These are phyloP conservation scores for Pythium guiyangense DNA, from an alignment of 352 stramenopile species.

Conservation along the genomic window DNA sequence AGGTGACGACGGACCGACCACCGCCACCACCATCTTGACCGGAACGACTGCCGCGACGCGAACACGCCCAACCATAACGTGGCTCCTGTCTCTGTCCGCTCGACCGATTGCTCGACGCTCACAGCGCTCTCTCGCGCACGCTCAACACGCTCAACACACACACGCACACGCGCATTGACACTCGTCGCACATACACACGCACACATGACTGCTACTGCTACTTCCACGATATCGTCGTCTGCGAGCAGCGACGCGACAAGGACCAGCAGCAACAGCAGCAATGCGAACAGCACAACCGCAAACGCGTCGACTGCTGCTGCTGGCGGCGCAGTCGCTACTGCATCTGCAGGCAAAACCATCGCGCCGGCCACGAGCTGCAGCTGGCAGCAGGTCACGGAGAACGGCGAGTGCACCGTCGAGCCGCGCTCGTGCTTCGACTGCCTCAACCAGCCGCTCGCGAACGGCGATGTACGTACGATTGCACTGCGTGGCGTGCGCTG, in stretches of 20 bases:
- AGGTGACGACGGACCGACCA: too few relatives aligned
- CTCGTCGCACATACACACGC: too few relatives aligned
- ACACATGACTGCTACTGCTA: not conserved
- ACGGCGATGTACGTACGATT: conserved; percentile 21
- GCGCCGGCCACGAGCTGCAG: conserved; percentile 31
- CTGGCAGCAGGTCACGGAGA: conserved; percentile 34
- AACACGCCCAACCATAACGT: too few relatives aligned
- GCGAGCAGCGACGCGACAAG: not conserved
- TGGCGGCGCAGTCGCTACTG: not conserved
- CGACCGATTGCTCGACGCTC: too few relatives aligned
- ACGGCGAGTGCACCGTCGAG: too few relatives aligned
- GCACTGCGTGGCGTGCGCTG: not conserved
- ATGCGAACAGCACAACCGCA: not conserved
- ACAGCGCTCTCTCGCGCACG: not conserved
- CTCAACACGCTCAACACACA: not conserved
- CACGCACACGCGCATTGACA: not conserved
- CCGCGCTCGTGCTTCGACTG: conserved; percentile 59
- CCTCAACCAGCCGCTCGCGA: conserved; percentile 36
- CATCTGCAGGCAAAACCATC: not conserved
- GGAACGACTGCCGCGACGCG: too few relatives aligned
- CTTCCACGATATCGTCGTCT: conserved; percentile 1
- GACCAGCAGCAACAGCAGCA: not conserved
- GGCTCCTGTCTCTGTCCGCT: too few relatives aligned
- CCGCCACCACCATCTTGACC: too few relatives aligned
- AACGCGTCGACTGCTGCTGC: too few relatives aligned